Base-by-base conservation (phyloP, 2,329 filamentous ascomycete genomes). In the Arthrinium puccinioides region DNA sequence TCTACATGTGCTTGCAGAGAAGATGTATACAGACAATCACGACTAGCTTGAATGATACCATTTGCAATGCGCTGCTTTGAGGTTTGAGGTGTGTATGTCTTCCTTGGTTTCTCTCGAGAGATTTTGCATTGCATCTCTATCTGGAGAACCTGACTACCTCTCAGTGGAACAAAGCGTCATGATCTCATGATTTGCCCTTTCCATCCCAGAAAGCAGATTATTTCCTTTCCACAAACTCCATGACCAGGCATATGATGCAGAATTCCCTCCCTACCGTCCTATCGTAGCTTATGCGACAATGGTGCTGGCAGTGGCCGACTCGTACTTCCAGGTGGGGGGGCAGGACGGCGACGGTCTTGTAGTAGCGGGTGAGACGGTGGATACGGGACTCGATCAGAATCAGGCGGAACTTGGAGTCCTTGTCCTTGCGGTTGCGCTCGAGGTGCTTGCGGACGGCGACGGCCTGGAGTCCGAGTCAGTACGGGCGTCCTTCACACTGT, bases 361-460 rank as follows among this genome's bases (percentile, higher is more conserved):
- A 98, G 85, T 97, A 97, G 59, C 92, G 85, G 65, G 88, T 92
- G 56, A 98, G 85, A 76, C 92, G 90, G 85, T 98, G 92, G 73
- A 98, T 97, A 74, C 94, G 87, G 67, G 92, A 97, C 81, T 98
- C 92, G 74, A 98, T 94, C 59, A 98, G 85, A 90, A 98, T 98
- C 54, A 98, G 87, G 66, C 92, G 90, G 87, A 98, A 98, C 81
- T 98, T 98, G 79, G 84, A 87, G 80, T 98, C 92, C 79, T 88
- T 94, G 81, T 98, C 92, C 83, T 98, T 98, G 74, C 92, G 90
- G 84, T 98, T 98, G 74, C 87, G 87, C 82, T 96, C 88, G 56
- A 98, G 87, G 76, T 98, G 94, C 87, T 98, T 98, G 76, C 92
- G 90, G 76, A 98, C 92, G 65, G 89, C 84, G 59, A 96, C 89